phyloP scores from a whole-genome alignment of 805 yeast genomes.

The Sungouiozyma intestinalis region DNA sequence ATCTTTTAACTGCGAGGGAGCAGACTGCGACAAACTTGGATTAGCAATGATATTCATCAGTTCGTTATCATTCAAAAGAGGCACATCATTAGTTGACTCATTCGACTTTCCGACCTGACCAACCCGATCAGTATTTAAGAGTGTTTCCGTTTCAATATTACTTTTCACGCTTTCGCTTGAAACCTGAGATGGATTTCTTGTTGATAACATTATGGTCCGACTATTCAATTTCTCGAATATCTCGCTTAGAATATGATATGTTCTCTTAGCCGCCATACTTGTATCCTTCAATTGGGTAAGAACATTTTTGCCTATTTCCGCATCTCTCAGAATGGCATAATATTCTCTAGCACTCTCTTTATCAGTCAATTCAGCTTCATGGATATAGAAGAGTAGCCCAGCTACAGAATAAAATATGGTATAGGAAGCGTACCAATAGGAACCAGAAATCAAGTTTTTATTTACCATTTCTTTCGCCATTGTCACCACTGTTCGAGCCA shows the following conservation, averaged over 20 bases:
- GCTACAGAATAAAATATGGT: conserved; percentile 90
- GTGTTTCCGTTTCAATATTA: background rate
- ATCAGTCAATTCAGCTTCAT: conserved; percentile 38
- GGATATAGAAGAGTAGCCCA: conserved; percentile 73
- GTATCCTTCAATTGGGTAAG: conserved; percentile 60
- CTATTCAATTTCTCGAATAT: conserved; percentile 69
- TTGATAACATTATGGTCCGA: conserved; percentile 45
- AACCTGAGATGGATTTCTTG: conserved; percentile 7
- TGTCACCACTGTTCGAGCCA: conserved; percentile 70
- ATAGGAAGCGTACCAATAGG: conserved; percentile 90
- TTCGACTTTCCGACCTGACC: background rate
- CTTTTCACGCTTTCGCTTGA: background rate
- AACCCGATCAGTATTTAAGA: background rate
- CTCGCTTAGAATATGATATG: conserved; percentile 70
- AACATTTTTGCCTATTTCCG: conserved; percentile 70
- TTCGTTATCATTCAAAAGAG: background rate
- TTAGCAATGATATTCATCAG: background rate
- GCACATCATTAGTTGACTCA: background rate
- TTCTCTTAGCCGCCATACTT: conserved; percentile 69
- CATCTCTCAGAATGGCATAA: conserved; percentile 55
- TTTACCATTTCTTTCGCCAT: conserved; percentile 72
- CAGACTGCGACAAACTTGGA: background rate
- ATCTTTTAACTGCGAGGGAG: background rate
- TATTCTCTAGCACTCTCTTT: conserved; percentile 40
- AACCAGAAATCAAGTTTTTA: conserved; percentile 64